Percentiles rank a stretch among this genome's conserved stretches.
These are phyloP conservation scores for Neurospora sp. DNA, from an alignment of 495 filamentous ascomycete genomes.

Conservation along the genomic window DNA sequence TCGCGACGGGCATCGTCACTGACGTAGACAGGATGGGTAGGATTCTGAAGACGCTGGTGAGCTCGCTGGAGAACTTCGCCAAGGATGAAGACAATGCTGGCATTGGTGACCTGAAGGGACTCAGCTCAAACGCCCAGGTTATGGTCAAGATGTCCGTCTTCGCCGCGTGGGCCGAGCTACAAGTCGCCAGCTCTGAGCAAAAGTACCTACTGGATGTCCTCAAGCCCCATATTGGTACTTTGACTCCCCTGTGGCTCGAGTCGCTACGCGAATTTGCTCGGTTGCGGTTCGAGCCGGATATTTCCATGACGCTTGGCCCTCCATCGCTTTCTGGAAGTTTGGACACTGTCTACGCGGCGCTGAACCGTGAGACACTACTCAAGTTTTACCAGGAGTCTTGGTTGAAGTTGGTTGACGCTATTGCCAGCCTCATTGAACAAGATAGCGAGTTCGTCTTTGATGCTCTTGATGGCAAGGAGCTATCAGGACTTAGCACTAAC, in stretches of 20 bases:
- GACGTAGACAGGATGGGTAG: conserved; percentile 97
- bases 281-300: conserved; percentile 90
- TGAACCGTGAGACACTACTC: conserved; percentile 88
- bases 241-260: conserved; percentile 89
- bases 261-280: conserved; percentile 91
- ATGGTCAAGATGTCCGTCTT: conserved; percentile 98
- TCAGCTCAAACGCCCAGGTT: conserved; percentile 92
- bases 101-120: conserved; percentile 86
- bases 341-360: conserved; percentile 82
- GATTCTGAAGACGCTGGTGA: conserved; percentile 86
- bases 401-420: conserved; percentile 93
- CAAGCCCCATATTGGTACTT: conserved; percentile 75
- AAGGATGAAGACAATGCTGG: conserved; percentile 72
- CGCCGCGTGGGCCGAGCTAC: conserved; percentile 97
- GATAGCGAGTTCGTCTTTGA: conserved; percentile 97
- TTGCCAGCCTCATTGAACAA: conserved; percentile 93
- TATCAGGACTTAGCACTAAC: conserved; percentile 39
- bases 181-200: conserved; percentile 91
- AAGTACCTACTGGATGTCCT: conserved; percentile 81
- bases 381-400: conserved; percentile 97
- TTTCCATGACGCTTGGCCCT: conserved; percentile 75
- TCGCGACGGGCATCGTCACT: conserved; percentile 93
- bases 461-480: conserved; percentile 79
- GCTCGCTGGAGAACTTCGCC: conserved; percentile 86
- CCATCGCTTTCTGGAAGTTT: conserved; percentile 65